phyloP scores from a whole-genome alignment of 2,329 filamentous ascomycete species.

The Lachnellula hyalina region DNA sequence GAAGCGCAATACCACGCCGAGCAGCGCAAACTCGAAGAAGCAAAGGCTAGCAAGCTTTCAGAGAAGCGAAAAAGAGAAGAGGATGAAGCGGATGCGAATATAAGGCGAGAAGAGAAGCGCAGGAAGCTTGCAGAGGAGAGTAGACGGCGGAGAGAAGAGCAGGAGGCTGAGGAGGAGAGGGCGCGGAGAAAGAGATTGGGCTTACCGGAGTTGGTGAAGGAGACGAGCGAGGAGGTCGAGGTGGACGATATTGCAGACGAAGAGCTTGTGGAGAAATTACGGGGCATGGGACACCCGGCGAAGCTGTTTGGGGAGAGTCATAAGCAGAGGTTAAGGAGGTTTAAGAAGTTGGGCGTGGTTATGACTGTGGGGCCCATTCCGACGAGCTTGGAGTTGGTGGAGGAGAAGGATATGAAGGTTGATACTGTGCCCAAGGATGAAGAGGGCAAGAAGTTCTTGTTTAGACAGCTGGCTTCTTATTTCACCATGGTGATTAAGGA shows the following conservation, averaged over 20 bases:
- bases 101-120: conserved; percentile 74
- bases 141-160: conserved; percentile 67
- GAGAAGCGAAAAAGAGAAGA: conserved; percentile 89
- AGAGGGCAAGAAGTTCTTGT: conserved; percentile 65
- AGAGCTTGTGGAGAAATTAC: conserved; percentile 62
- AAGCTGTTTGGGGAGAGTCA: conserved; percentile 79
- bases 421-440: conserved; percentile 55
- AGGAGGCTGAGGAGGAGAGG: conserved; percentile 68
- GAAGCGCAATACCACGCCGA: conserved; percentile 75
- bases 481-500: conserved; percentile 93
- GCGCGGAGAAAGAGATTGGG: conserved; percentile 71
- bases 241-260: conserved; percentile 64
- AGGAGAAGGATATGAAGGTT: conserved; percentile 87
- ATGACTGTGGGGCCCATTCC: conserved; percentile 76
- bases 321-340: conserved; percentile 62
- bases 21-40: conserved; percentile 67
- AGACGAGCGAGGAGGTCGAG: conserved; percentile 41
- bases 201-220: conserved; percentile 64
- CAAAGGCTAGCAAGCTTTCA: conserved; percentile 62
- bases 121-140: conserved; percentile 71
- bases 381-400: conserved; percentile 72
- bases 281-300: conserved; percentile 67
- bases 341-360: conserved; percentile 56
- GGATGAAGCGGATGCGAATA: conserved; percentile 67
- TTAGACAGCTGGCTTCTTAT: conserved; percentile 85